Percentiles rank a stretch among this genome's conserved stretches.
Conservation (phyloP, 768 basidiomycete genomes). For the Boletellus ananiceps region DNA sequence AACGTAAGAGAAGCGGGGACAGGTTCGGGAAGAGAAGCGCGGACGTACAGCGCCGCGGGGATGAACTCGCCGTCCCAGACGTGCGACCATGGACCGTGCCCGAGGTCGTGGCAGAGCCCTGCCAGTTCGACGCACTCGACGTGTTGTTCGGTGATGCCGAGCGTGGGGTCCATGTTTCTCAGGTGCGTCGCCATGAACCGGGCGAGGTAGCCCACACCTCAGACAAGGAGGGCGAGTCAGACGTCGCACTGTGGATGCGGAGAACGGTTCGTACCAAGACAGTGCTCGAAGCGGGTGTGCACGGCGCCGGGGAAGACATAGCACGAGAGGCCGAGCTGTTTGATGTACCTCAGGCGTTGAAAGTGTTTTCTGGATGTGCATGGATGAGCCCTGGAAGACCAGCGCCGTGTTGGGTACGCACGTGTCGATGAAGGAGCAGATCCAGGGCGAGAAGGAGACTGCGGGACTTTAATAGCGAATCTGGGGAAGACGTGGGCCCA, state of each 20-base stretch:
- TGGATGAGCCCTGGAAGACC: not conserved
- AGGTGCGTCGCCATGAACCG: constrained; percentile 59
- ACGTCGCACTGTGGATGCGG: not conserved
- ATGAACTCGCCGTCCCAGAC: constrained; percentile 79
- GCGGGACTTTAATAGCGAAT: not conserved
- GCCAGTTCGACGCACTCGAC: constrained; percentile 75
- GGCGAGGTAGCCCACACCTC: constrained; percentile 75
- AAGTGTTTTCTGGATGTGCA: constrained; percentile 53
- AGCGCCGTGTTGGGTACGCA: constrained; percentile 23
- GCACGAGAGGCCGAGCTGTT: constrained; percentile 75
- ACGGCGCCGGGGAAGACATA: constrained; percentile 75
- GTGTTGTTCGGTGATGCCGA: constrained; percentile 67
- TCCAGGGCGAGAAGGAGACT: constrained; percentile 32
- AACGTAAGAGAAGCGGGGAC: not conserved
- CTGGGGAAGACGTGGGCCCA: not conserved
- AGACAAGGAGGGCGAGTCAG: too few relatives aligned
- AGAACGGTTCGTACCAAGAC: constrained; percentile 47
- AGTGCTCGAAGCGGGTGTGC: constrained; percentile 83
- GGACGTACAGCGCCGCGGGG: constrained; percentile 56
- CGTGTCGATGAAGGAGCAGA: constrained; percentile 65
- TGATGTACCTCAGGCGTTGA: constrained; percentile 70
- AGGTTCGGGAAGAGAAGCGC: not conserved
- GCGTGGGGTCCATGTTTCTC: constrained; percentile 50
- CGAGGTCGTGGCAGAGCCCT: constrained; percentile 80
- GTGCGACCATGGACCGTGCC: constrained; percentile 84